These are phyloP conservation scores for Clohesyomyces aquaticus DNA, from an alignment of 495 filamentous ascomycete species.

Conservation along the genomic window DNA sequence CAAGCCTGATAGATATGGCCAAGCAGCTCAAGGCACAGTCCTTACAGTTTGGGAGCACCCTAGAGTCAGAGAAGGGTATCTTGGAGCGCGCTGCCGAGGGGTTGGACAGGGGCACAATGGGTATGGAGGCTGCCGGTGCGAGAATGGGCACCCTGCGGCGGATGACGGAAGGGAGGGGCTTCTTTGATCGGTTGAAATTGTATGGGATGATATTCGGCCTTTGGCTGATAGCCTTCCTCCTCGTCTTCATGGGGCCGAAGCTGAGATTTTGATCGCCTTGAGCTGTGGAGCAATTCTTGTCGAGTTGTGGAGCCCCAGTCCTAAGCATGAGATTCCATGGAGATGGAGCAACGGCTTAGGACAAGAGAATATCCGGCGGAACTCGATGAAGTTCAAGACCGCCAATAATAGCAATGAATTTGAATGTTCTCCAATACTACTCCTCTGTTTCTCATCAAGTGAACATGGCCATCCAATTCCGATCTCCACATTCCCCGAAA, in stretches of 20 bases:
- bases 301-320: background rate
- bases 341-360: background rate
- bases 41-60: conserved; percentile 65
- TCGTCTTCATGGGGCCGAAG: conserved; percentile 84
- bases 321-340: background rate
- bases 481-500: background rate
- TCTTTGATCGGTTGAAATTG: conserved; percentile 82
- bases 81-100: conserved; percentile 71
- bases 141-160: conserved; percentile 72
- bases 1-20: conserved; percentile 76
- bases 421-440: too few species aligned
- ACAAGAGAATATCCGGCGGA: too few species aligned
- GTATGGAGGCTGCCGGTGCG: conserved; percentile 73
- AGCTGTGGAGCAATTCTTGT: background rate
- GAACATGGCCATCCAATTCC: background rate
- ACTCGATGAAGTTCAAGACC: background rate
- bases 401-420: too few species aligned
- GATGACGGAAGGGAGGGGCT: conserved; percentile 84
- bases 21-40: conserved; percentile 75
- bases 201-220: conserved; percentile 82
- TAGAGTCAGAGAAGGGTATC: conserved; percentile 72
- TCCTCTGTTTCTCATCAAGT: too few species aligned
- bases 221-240: conserved; percentile 70
- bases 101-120: conserved; percentile 72
- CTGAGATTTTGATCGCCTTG: conserved; percentile 72